Evolutionary conservation across 441 rosid genomes (phyloP), one percentile per base, ranked within the genome.

Genomic region (Populus hybrid): DNA sequence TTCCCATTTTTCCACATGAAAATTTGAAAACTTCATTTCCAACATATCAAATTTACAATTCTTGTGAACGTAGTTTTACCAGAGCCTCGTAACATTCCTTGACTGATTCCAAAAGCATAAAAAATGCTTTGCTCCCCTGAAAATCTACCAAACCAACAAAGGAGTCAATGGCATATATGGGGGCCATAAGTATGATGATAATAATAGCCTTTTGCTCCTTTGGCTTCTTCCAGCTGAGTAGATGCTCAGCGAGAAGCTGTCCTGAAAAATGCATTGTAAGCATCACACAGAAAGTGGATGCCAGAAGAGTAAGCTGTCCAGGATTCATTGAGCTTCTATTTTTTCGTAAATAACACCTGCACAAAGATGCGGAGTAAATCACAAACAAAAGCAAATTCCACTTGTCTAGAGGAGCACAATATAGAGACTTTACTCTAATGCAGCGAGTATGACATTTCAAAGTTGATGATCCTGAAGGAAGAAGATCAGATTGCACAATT

Each of bases 41-140:
- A 50, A 80, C 33, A 78, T 45, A 21, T 26, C 59, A 56, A 68
- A 77, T 10, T 63, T 35, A 67, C 38, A 71, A 45, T 50, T 12
- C 9, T 53, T 56, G 53, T 7, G 61, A 77, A 2, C 12, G 64
- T n/a, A 2, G 10, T 79, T 97, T 87, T 78, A 92, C 99, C 80
- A 95, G 84, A 18, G 98, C 98, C 81, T 95, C 98, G 1, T 94
- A 95, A 78, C 99, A 95, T 75, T 95, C 99, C 78, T 95, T 95
- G 76, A 94, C 69, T n/a, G 98, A 87, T 68, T 94, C 99, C 74
- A 95, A 86, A 72, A 91, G 83, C 72, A 84, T 79, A 85, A 95
- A 94, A 86, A 92, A 90, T 6, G 84, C 81, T 80, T 93, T 90
- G 82, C 99, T 92, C 28, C 97, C 97, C 64, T 73, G 82, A 63